Conservation (phyloP, 73 alveolate species). For the Paraurostyla sp. region DNA sequence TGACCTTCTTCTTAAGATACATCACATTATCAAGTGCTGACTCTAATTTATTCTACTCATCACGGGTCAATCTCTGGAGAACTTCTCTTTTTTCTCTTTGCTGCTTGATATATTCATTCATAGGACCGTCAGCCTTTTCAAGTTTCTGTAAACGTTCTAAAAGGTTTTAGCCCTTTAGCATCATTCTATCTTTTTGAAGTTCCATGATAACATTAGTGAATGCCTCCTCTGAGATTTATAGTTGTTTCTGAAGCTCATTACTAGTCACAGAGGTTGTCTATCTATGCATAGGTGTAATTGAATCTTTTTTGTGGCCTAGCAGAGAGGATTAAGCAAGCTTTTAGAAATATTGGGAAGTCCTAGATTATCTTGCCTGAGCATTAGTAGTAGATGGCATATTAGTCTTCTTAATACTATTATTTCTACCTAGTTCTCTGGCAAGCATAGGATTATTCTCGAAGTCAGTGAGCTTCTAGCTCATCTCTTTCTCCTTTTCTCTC, state of each 20-base stretch:
- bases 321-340: conserved; percentile 19
- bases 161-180: not conserved
- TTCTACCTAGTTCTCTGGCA: not conserved
- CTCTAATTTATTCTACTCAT: conserved; percentile 37
- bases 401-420: conserved; percentile 4
- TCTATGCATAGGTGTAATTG: not conserved
- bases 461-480: not conserved
- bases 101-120: conserved; percentile 32
- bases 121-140: conserved; percentile 28
- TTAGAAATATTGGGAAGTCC: not conserved
- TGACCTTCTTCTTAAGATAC: conserved; percentile 39
- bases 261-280: conserved; percentile 18
- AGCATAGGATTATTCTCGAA: conserved; percentile 39
- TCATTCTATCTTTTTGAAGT: conserved; percentile 35
- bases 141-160: conserved; percentile 50
- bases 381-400: not conserved
- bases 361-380: conserved; percentile 19
- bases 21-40: conserved; percentile 33
- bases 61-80: not conserved
- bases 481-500: conserved; percentile 58
- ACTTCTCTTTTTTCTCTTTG: conserved; percentile 40
- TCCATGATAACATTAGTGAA: conserved; percentile 21
- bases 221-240: conserved; percentile 33
- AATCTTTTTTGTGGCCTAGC: conserved; percentile 31
- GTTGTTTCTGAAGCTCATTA: conserved; percentile 37